Evolutionary conservation across 352 stramenopile genomes (phyloP).

Genomic region (Phytophthora tentaculata): DNA sequence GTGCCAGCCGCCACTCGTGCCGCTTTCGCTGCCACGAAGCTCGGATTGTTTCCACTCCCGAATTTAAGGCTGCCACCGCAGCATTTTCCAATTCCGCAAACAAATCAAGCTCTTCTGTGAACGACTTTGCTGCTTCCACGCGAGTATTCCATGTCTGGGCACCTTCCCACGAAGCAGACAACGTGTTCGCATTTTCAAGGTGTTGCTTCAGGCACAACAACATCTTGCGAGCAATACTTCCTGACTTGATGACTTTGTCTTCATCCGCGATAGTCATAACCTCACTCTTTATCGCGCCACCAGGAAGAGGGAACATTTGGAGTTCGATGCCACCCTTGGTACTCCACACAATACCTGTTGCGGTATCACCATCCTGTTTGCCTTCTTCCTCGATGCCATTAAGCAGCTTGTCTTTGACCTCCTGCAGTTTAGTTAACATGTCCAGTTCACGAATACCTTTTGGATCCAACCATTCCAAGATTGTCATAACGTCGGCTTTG

Average conservation of each 20-base stretch:
- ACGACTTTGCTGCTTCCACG: slow-evolving; percentile 39
- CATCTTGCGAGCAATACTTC: slow-evolving; percentile 63
- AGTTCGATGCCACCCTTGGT: slow-evolving; percentile 51
- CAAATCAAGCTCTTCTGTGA: slow-evolving; percentile 48
- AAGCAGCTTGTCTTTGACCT: slow-evolving; percentile 51
- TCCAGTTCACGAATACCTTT: slow-evolving; percentile 75
- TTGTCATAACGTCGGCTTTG: slow-evolving; percentile 43
- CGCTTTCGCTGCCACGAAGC: slow-evolving; percentile 80
- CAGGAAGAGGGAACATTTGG: slow-evolving; percentile 74
- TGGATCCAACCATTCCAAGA: slow-evolving; percentile 78
- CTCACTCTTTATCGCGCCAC: slow-evolving; percentile 51
- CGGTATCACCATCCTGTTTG: slow-evolving; percentile 25
- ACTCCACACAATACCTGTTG: slow-evolving; percentile 30
- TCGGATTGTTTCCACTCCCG: slow-evolving; percentile 62
- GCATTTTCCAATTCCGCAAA: slow-evolving; percentile 68
- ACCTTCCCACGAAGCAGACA: slow-evolving; percentile 55
- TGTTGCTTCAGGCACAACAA: slow-evolving; percentile 66
- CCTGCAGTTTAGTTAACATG: slow-evolving; percentile 60
- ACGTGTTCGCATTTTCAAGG: slow-evolving; percentile 58
- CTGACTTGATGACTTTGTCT: slow-evolving; percentile 49
- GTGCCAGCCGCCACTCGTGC: slow-evolving; percentile 70
- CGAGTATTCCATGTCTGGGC: slow-evolving; percentile 49
- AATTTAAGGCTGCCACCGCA: slow-evolving; percentile 45
- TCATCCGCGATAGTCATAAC: slow-evolving; percentile 53
- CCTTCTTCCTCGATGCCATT: slow-evolving; percentile 32